Evolutionary conservation across 306 rosid genomes (phyloP).

Genomic region (Cyamopsis tetragonoloba): DNA sequence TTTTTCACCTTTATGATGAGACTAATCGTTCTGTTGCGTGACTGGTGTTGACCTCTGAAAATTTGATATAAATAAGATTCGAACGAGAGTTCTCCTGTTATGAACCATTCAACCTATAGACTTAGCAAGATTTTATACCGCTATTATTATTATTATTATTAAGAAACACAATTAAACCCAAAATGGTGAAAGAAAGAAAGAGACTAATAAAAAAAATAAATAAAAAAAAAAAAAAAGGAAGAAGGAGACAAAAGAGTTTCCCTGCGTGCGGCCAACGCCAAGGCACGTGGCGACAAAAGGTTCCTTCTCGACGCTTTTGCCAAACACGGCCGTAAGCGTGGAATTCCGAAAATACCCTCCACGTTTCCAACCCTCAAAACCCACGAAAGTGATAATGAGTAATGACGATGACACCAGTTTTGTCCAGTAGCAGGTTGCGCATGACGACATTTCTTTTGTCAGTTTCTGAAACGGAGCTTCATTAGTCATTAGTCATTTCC

Average conservation of each 20-base stretch:
- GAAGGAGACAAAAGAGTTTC: slow-evolving; percentile 36
- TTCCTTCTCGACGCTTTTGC: slow-evolving; percentile 42
- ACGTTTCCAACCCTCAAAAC: rapidly evolving
- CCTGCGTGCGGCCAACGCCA: slow-evolving; percentile 81
- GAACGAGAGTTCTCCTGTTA: too few species aligned
- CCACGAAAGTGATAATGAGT: slow-evolving; percentile 34
- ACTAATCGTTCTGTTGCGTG: too few species aligned
- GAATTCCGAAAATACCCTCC: slow-evolving; percentile 32
- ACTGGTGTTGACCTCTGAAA: too few species aligned
- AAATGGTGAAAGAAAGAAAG: background rate
- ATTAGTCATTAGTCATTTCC: too few species aligned
- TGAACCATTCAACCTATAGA: too few species aligned
- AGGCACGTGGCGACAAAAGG: slow-evolving; percentile 78
- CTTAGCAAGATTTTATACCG: too few species aligned
- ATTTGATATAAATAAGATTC: too few species aligned
- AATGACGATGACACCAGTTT: slow-evolving; percentile 44
- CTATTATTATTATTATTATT: too few species aligned
- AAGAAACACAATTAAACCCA: too few species aligned
- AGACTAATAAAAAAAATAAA: too few species aligned
- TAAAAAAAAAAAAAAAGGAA: too few species aligned
- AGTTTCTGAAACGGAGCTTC: slow-evolving; percentile 4
- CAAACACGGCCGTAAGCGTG: background rate
- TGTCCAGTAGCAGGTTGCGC: slow-evolving; percentile 52
- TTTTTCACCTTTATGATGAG: too few species aligned
- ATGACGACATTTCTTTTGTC: slow-evolving; percentile 74